These are phyloP conservation scores for Calonectria leucothoes DNA, from an alignment of 2,329 filamentous ascomycete species.

Conservation along the genomic window DNA sequence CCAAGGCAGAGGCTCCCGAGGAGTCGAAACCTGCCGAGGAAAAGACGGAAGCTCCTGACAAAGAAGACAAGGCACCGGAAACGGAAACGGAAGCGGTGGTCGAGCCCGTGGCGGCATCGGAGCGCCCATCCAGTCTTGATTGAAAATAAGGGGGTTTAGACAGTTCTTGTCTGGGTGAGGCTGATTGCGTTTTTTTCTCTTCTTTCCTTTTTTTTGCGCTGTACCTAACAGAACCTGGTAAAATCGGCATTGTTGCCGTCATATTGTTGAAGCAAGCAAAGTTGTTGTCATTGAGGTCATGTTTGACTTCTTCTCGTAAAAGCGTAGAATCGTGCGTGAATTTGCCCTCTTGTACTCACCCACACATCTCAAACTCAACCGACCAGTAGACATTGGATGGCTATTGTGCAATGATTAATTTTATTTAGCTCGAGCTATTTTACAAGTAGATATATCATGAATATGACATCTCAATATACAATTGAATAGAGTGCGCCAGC, in stretches of 20 bases:
- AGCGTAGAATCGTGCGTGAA: not conserved
- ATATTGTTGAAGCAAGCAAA: conserved; percentile 13
- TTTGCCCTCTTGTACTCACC: not conserved
- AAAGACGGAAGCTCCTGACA: conserved; percentile 1
- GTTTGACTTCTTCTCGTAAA: not conserved
- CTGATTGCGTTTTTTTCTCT: not conserved
- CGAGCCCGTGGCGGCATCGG: conserved; percentile 50
- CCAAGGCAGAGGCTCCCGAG: not conserved
- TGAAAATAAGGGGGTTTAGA: not conserved
- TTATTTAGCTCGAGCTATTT: conserved; percentile 4
- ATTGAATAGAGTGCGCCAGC: not conserved
- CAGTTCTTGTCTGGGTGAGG: not conserved
- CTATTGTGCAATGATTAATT: not conserved
- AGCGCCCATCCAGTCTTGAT: conserved; percentile 44
- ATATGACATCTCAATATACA: conserved; percentile 9
- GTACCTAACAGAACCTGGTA: conserved; percentile 12
- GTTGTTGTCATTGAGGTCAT: conserved; percentile 19
- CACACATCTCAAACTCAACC: not conserved
- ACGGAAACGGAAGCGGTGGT: conserved; percentile 47
- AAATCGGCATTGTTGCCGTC: not conserved
- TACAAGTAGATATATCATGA: not conserved
- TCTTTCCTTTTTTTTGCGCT: not conserved
- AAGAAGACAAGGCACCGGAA: conserved; percentile 11
- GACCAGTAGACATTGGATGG: not conserved
- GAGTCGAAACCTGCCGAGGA: conserved; percentile 17